Percentiles rank a stretch among this genome's conserved stretches.
Evolutionary conservation across 2,329 filamentous ascomycete species (phyloP).

Genomic region (Neurospora sp.): DNA sequence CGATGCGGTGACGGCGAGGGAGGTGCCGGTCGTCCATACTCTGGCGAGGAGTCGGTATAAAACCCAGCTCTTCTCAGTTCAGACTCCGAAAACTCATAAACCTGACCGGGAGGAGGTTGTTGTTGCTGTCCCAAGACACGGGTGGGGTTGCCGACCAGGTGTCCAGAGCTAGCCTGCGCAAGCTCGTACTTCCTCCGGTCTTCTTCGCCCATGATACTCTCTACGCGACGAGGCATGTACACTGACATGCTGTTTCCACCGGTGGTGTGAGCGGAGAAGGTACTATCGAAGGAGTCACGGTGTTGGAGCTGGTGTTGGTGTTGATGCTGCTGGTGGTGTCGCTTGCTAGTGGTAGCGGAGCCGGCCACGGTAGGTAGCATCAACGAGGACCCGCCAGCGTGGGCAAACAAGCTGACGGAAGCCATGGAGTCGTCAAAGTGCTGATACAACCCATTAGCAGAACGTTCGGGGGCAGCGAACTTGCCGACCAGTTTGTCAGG

Average conservation of each 20-base stretch:
- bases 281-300: conserved; percentile 58
- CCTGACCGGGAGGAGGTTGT: conserved; percentile 31
- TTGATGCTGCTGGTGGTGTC: conserved; percentile 23
- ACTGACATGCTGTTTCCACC: conserved; percentile 42
- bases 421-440: conserved; percentile 57
- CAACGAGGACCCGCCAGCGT: conserved; percentile 8
- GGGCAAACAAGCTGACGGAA: conserved; percentile 34
- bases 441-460: conserved; percentile 58
- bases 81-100: conserved; percentile 39
- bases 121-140: conserved; percentile 9
- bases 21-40: conserved; percentile 7
- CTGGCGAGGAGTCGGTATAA: conserved; percentile 27
- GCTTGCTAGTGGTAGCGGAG: conserved; percentile 21
- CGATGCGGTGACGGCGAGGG: conserved; percentile 4
- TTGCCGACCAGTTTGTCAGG: conserved; percentile 66
- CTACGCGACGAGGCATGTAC: conserved; percentile 56
- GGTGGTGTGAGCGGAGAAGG: conserved; percentile 43
- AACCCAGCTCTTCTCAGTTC: conserved; percentile 31
- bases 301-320: conserved; percentile 33
- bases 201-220: conserved; percentile 70
- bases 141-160: conserved; percentile 20
- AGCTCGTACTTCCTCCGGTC: conserved; percentile 65
- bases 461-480: conserved; percentile 62
- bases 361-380: conserved; percentile 2
- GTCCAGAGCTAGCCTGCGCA: conserved; percentile 46